These are phyloP conservation scores for Exserohilum rostratum DNA, from an alignment of 2,329 filamentous ascomycete species.

Conservation along the genomic window DNA sequence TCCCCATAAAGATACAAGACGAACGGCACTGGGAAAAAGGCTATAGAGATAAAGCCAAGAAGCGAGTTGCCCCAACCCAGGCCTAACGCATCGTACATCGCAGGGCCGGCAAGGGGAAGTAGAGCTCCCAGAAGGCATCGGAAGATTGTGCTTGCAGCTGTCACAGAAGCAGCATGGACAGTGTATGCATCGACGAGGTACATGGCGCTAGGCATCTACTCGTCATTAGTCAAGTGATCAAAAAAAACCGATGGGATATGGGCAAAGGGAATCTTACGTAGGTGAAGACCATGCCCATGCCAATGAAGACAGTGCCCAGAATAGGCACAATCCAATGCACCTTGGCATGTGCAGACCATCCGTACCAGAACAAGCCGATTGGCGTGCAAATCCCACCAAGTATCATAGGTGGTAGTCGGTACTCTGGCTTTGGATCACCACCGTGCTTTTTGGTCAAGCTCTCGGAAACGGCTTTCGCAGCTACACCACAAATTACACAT, in stretches of 20 bases:
- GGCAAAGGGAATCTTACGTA: too few relatives aligned
- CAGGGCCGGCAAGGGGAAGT: constrained; percentile 62
- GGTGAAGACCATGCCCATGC: background rate
- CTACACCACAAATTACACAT: background rate
- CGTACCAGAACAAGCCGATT: constrained; percentile 1
- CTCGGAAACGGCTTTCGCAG: background rate
- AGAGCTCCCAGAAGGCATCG: constrained; percentile 62
- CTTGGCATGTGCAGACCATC: background rate
- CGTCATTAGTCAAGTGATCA: too few relatives aligned
- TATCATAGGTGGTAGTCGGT: background rate
- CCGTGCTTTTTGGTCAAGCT: background rate
- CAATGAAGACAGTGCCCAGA: background rate
- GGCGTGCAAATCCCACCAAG: background rate
- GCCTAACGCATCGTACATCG: constrained; percentile 64
- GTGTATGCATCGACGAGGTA: constrained; percentile 67
- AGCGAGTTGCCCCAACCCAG: constrained; percentile 65
- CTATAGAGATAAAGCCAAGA: constrained; percentile 58
- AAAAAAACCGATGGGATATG: too few relatives aligned
- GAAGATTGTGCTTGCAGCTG: constrained; percentile 68
- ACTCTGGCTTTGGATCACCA: background rate
- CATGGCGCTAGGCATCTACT: too few relatives aligned
- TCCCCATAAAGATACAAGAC: too few relatives aligned
- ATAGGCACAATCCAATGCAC: background rate
- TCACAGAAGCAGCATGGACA: constrained; percentile 54
- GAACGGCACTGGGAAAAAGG: background rate